Evolutionary conservation across 208 protist genomes (phyloP).

Genomic region (Acanthamoeba castellanii): DNA sequence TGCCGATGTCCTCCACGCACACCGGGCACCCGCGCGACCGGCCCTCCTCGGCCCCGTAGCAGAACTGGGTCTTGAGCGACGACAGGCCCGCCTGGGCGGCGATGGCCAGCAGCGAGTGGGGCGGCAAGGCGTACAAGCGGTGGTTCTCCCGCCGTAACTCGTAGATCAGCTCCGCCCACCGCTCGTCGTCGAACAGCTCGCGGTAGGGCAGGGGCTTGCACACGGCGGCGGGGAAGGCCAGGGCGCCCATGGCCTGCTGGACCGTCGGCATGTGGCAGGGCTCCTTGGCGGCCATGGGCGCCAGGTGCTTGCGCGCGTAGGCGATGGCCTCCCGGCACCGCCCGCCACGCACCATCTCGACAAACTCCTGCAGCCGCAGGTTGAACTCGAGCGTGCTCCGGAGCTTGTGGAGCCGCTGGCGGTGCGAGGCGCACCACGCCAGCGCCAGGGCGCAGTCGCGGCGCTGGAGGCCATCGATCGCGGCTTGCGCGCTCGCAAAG

Average conservation of each 20-base stretch:
- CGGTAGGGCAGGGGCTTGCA: not conserved
- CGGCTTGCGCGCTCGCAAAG: constrained; percentile 33
- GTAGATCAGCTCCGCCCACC: constrained; percentile 55
- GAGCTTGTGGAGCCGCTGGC: constrained; percentile 33
- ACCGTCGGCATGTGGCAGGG: not conserved
- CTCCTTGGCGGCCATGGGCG: not conserved
- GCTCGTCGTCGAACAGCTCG: constrained; percentile 54
- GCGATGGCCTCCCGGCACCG: constrained; percentile 54
- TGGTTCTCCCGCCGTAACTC: constrained; percentile 50
- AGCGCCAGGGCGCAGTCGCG: constrained; percentile 41
- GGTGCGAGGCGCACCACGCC: constrained; percentile 44
- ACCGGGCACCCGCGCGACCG: constrained; percentile 18
- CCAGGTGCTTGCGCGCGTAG: constrained; percentile 75
- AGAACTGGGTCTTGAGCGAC: constrained; percentile 71
- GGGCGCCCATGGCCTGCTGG: constrained; percentile 31
- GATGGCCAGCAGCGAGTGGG: constrained; percentile 59
- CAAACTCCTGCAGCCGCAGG: constrained; percentile 61
- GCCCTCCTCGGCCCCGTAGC: constrained; percentile 12
- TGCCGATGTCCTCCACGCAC: constrained; percentile 47
- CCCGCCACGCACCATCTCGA: constrained; percentile 46
- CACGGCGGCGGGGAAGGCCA: not conserved
- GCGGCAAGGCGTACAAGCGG: constrained; percentile 35
- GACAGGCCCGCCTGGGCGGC: constrained; percentile 62
- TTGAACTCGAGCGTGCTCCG: constrained; percentile 72
- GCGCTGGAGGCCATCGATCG: constrained; percentile 7